These are phyloP conservation scores for Solanum pinnatisectum DNA, from an alignment of 257 asterid genomes.

Conservation along the genomic window DNA sequence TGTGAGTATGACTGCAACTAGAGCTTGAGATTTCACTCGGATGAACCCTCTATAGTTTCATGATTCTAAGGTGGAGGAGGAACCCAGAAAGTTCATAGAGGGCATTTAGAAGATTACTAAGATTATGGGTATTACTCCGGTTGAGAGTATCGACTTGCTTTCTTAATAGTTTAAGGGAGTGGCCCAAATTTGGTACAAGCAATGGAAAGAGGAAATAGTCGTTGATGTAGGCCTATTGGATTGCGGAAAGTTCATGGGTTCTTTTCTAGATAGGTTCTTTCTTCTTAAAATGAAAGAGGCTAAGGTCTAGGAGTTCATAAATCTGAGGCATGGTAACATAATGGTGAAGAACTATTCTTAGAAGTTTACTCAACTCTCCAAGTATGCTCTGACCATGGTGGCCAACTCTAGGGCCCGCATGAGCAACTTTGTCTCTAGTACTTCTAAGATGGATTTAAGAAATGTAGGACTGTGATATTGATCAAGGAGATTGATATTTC, in stretches of 20 bases:
- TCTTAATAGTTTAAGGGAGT: background rate
- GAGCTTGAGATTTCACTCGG: background rate
- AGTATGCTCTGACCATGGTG: background rate
- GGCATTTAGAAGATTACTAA: background rate
- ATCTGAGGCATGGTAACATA: background rate
- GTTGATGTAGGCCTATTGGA: background rate
- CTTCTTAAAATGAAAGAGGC: background rate
- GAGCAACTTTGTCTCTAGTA: background rate
- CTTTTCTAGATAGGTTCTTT: background rate
- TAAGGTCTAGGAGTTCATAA: background rate
- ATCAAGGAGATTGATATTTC: no score
- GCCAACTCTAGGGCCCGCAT: background rate
- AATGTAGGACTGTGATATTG: background rate
- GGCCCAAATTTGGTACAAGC: background rate
- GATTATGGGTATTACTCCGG: background rate
- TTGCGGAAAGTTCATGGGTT: background rate
- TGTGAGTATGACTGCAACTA: no score
- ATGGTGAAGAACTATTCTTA: background rate
- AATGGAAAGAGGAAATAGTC: background rate
- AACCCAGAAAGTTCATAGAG: no score
- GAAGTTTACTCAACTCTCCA: background rate
- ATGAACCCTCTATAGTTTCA: background rate
- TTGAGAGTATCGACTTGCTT: background rate
- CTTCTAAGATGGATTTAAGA: background rate
- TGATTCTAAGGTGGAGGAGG: background rate